Conservation (phyloP, 1,139 yeast species). For the Pichia sp. region DNA sequence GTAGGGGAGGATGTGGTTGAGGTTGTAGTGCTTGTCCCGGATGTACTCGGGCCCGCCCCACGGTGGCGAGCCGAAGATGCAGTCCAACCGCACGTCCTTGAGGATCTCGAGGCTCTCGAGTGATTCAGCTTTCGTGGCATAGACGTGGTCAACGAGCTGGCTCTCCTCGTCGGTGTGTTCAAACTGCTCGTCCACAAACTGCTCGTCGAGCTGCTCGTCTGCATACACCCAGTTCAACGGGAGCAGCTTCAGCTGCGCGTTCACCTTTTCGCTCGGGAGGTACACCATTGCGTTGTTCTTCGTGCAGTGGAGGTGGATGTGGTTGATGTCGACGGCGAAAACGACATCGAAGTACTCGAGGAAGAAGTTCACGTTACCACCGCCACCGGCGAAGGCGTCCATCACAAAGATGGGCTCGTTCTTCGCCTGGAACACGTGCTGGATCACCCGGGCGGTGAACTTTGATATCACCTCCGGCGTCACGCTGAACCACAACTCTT, state of each 20-base stretch:
- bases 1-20: conserved; percentile 56
- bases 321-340: conserved; percentile 64
- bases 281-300: conserved; percentile 70
- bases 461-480: conserved; percentile 79
- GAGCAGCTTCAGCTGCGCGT: conserved; percentile 44
- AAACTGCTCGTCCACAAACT: conserved; percentile 6
- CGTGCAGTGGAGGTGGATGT: conserved; percentile 62
- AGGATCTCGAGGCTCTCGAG: conserved; percentile 19
- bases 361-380: conserved; percentile 88
- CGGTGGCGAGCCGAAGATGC: conserved; percentile 85
- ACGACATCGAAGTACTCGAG: conserved; percentile 56
- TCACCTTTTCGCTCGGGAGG: conserved; percentile 30
- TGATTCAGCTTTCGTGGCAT: conserved; percentile 20
- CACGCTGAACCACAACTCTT: conserved; percentile 85
- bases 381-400: conserved; percentile 94
- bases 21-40: conserved; percentile 43
- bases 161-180: conserved; percentile 23
- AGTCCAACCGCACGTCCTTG: conserved; percentile 45
- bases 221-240: conserved; percentile 56
- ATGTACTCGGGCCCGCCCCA: conserved; percentile 91
- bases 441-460: conserved; percentile 56
- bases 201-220: background rate
- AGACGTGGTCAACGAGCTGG: conserved; percentile 23
- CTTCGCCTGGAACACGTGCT: conserved; percentile 40
- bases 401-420: conserved; percentile 30